Percentiles rank a stretch among this genome's conserved stretches.
Conservation (phyloP, 202 grass and related monocot species). For the Cymbopogon flexuosus region DNA sequence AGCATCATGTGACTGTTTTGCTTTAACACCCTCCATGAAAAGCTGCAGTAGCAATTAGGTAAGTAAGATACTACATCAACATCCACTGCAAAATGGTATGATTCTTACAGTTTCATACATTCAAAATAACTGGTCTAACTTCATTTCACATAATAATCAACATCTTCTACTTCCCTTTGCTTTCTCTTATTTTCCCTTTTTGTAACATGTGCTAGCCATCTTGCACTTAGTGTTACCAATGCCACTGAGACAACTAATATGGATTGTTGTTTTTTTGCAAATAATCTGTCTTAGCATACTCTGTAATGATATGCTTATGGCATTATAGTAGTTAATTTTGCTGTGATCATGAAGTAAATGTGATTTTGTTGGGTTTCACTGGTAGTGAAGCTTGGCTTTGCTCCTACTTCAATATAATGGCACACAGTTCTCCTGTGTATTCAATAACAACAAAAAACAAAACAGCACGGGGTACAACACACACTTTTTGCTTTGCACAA, state of each 20-base stretch:
- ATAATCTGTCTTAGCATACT: neutral
- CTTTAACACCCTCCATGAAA: constrained; percentile 68
- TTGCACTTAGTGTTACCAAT: neutral
- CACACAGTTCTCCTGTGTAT: neutral
- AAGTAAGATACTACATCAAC: neutral
- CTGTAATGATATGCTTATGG: neutral
- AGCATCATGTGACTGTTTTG: constrained; percentile 53
- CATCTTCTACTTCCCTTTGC: neutral
- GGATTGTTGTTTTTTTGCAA: neutral
- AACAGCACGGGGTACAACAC: neutral
- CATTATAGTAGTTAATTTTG: neutral
- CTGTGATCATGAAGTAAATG: neutral
- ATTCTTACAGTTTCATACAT: neutral
- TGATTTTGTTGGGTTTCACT: constrained; percentile 7
- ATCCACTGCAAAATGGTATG: neutral
- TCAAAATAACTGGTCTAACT: neutral
- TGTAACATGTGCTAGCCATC: neutral
- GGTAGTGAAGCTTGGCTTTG: neutral
- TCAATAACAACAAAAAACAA: neutral
- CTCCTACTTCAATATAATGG: neutral
- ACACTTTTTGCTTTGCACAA: neutral
- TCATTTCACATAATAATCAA: neutral
- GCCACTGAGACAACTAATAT: neutral
- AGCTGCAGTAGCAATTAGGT: constrained; percentile 43
- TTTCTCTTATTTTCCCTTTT: neutral